Evolutionary conservation across 1,284 basidiomycete genomes (phyloP).

Genomic region (Apiotrichum akiyoshidainum): DNA sequence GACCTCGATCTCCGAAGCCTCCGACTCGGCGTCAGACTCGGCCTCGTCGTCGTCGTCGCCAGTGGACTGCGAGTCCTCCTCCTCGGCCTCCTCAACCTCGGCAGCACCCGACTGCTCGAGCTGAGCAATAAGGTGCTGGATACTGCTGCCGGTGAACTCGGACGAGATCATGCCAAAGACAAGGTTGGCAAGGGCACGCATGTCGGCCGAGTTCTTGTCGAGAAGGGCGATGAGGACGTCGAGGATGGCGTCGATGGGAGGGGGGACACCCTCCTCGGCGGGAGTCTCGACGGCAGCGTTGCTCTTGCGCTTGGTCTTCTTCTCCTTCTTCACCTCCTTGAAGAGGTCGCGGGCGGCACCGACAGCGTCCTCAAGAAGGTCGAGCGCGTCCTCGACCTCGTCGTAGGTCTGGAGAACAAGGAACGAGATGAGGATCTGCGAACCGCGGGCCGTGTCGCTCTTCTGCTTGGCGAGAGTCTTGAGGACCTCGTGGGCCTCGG

Average conservation of each 20-base stretch:
- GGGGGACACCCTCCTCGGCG: constrained; percentile 49
- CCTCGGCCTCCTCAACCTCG: constrained; percentile 52
- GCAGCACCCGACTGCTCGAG: constrained; percentile 58
- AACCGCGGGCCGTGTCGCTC: constrained; percentile 59
- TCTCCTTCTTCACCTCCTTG: constrained; percentile 10
- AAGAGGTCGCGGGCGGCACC: constrained; percentile 15
- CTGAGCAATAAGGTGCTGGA: constrained; percentile 83
- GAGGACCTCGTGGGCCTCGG: constrained; percentile 55
- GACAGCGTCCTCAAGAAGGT: constrained; percentile 57
- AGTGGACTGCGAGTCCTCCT: constrained; percentile 33
- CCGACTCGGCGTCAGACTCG: constrained; percentile 56
- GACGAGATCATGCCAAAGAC: constrained; percentile 73
- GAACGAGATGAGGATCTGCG: constrained; percentile 67
- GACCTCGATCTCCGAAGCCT: constrained; percentile 47
- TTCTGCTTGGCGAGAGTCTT: constrained; percentile 55
- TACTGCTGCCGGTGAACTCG: constrained; percentile 66
- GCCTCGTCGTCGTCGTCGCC: constrained; percentile 53
- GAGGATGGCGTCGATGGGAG: constrained; percentile 77
- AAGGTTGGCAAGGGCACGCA: constrained; percentile 75
- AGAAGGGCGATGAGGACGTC: constrained; percentile 85
- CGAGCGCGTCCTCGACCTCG: constrained; percentile 57
- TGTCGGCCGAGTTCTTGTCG: constrained; percentile 77
- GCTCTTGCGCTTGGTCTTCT: constrained; percentile 8
- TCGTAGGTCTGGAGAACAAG: constrained; percentile 70
- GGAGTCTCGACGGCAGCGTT: constrained; percentile 4